Conservation (phyloP, 2,329 filamentous ascomycete species). For the Microcera coccophila region DNA sequence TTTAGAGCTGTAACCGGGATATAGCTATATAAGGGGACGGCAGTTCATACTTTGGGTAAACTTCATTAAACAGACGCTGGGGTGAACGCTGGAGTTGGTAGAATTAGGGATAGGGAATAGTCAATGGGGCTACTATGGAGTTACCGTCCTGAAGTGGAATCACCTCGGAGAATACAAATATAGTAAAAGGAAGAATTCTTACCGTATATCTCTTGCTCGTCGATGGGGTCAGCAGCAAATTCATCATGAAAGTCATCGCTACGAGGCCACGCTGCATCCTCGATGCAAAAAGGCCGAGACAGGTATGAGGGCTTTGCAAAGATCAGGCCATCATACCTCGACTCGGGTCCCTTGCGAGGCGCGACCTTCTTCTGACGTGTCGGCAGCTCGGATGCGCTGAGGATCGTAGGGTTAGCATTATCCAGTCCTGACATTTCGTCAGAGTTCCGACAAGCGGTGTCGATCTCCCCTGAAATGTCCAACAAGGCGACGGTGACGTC, state of each 20-base stretch:
- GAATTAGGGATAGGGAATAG: background rate
- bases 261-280: constrained; percentile 33
- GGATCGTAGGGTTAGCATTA: constrained; percentile 90
- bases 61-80: too few relatives aligned
- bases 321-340: constrained; percentile 45
- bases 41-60: too few relatives aligned
- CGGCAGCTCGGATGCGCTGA: constrained; percentile 83
- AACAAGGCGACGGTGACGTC: background rate
- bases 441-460: constrained; percentile 9
- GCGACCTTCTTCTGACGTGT: constrained; percentile 59
- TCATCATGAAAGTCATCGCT: constrained; percentile 50
- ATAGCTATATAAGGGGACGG: too few relatives aligned
- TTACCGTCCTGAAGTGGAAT: background rate
- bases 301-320: constrained; percentile 45
- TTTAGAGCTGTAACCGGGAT: too few relatives aligned
- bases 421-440: constrained; percentile 40
- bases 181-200: constrained; percentile 22
- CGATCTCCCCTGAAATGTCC: background rate
- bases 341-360: constrained; percentile 45
- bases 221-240: constrained; percentile 73
- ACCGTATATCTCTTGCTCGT: constrained; percentile 97
- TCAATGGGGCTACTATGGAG: background rate
- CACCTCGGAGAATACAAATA: background rate
- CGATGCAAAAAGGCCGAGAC: constrained; percentile 37
- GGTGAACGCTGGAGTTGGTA: background rate